A percentile compares a stretch with the other conserved stretches of the same genome.
Conservation (phyloP, 176 grass and related monocot species). For the Pharus latifolius region DNA sequence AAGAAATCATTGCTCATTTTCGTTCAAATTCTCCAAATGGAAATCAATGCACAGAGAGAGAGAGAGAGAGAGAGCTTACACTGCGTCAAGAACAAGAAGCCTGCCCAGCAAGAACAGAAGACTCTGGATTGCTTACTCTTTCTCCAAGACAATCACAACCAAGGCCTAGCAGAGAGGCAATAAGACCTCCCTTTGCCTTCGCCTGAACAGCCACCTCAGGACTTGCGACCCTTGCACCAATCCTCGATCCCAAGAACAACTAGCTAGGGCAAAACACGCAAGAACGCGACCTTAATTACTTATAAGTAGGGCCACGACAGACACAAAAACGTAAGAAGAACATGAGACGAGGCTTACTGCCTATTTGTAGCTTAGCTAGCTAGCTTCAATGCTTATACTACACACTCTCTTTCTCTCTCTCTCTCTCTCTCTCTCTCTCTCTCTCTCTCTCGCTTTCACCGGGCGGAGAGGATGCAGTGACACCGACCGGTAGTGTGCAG, state of each 20-base stretch:
- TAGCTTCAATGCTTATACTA: background rate
- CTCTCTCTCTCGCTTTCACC: slow-evolving; percentile 23
- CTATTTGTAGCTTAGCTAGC: slow-evolving; percentile 9
- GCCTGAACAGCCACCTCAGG: slow-evolving; percentile 21
- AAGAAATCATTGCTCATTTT: background rate
- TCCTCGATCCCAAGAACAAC: background rate
- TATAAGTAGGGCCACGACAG: background rate
- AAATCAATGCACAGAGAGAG: background rate
- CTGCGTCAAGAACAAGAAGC: slow-evolving; percentile 7
- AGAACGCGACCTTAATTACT: background rate
- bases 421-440: background rate
- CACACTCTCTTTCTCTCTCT: too few relatives aligned
- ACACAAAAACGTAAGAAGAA: background rate
- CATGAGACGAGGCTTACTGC: background rate
- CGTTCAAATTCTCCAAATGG: background rate
- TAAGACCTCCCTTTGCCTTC: background rate
- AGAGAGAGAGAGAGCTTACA: background rate
- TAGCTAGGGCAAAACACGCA: background rate
- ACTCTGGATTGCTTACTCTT: background rate
- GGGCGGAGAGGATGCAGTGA: background rate
- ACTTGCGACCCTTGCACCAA: background rate
- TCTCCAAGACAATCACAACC: background rate
- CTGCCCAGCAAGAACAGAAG: slow-evolving; percentile 9
- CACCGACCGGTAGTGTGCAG: slow-evolving; percentile 15
- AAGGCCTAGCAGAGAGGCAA: background rate